Evolutionary conservation across 2,329 filamentous ascomycete species (phyloP).

Genomic region (Rasamsonia emersonii): DNA sequence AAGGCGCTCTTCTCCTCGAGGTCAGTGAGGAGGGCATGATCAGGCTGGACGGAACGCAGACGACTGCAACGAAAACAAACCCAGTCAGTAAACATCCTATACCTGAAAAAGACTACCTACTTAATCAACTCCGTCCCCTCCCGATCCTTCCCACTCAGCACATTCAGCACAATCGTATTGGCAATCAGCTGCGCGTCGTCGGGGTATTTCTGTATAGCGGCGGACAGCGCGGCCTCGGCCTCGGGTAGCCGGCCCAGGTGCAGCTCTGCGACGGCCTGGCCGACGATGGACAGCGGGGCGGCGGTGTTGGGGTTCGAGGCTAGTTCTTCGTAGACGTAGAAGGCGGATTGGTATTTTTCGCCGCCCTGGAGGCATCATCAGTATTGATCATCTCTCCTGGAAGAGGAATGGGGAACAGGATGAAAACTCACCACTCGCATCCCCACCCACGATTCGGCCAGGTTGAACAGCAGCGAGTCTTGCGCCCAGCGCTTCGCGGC

Average conservation of each 20-base stretch:
- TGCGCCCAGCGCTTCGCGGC: slow-evolving; percentile 89
- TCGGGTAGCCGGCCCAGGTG: slow-evolving; percentile 84
- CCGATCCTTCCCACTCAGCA: slow-evolving; percentile 68
- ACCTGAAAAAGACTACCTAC: slow-evolving; percentile 38
- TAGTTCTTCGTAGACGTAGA: slow-evolving; percentile 96
- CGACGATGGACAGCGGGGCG: slow-evolving; percentile 65
- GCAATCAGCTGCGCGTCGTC: slow-evolving; percentile 67
- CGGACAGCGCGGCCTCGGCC: slow-evolving; percentile 75
- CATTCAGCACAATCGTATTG: slow-evolving; percentile 71
- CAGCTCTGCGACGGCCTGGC: slow-evolving; percentile 83
- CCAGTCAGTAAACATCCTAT: not conserved
- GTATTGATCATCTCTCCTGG: not conserved
- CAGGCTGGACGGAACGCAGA: slow-evolving; percentile 47
- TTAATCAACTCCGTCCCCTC: slow-evolving; percentile 50
- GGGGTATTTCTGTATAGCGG: slow-evolving; percentile 67
- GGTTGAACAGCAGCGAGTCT: slow-evolving; percentile 84
- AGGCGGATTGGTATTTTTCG: slow-evolving; percentile 91
- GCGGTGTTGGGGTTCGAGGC: slow-evolving; percentile 78
- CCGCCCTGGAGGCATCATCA: slow-evolving; percentile 55
- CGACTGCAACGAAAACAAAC: slow-evolving; percentile 14
- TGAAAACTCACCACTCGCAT: slow-evolving; percentile 61
- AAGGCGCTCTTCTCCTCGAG: slow-evolving; percentile 75
- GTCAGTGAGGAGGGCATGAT: slow-evolving; percentile 65
- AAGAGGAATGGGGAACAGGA: too few species aligned
- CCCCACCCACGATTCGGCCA: slow-evolving; percentile 93